Base-by-base conservation (phyloP, 2,329 filamentous ascomycete genomes). In the Cadophora sp. region DNA sequence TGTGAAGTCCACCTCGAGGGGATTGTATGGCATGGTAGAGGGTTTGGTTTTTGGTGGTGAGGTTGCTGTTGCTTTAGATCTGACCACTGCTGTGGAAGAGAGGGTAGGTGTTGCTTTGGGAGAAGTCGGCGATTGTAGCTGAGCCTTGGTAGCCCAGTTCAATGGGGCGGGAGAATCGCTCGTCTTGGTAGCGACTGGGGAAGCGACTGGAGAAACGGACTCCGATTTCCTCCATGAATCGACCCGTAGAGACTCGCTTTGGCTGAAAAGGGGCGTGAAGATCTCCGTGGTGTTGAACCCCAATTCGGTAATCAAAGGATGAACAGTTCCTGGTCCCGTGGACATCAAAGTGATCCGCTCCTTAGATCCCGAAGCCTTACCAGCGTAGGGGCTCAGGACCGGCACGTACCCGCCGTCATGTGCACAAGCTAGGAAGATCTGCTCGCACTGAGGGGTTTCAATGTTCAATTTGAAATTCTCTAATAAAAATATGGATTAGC, bases 371-470 rank as follows among this genome's bases (percentile, higher is more conserved):
- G 53, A 39, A n/a, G 39, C 43, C 8, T 27, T 41, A 8, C 58
- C 27, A 11, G 58, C 58, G 11, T 47, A 43, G 14, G 58, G 58
- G 22, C 58, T 60, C 4, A 60, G 24, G 4, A 60, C 39, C 0
- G 58, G 43, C 2, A 47, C 58, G n/a, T 60, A 60, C 1, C 58
- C 58, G 13, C 58, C 58, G 9, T 60, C 58, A 27, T 60, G 58
- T 16, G 36, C 41, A 27, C 58, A 60, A 27, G 58, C 58, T 1
- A 60, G 41, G 18, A 60, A 43, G 24, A 60, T 47, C 18, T 60
- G 58, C 41, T 60, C 58, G 41, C 58, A 60, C 24, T 60, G 58
- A 5, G 58, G 58, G 14, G 24, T 60, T n/a, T 30, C 18, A n/a
- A 60, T 47, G 18, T 60, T 60, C 11, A 60, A 33, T 33, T 22